Percentiles rank a stretch among this genome's conserved stretches.
phyloP scores from a whole-genome alignment of 257 asterid genomes.

The Ballota nigra region DNA sequence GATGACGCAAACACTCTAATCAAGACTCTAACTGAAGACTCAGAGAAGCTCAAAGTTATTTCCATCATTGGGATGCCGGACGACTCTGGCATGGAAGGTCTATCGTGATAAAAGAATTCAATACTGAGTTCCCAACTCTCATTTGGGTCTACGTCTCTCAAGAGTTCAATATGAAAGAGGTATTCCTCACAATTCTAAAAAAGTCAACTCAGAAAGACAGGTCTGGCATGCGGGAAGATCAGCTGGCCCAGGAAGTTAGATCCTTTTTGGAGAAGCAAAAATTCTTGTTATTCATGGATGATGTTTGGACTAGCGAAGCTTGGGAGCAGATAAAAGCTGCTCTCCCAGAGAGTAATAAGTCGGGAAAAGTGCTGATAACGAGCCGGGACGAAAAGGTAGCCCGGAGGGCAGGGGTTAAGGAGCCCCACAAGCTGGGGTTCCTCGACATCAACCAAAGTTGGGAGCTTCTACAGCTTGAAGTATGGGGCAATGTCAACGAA shows the following conservation, averaged over 20 bases:
- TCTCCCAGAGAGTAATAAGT: slow-evolving; percentile 27
- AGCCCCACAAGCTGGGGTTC: slow-evolving; percentile 35
- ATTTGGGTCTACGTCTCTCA: slow-evolving; percentile 32
- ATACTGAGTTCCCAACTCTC: slow-evolving; percentile 12
- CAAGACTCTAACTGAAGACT: neutral
- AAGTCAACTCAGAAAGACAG: neutral
- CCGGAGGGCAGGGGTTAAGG: neutral
- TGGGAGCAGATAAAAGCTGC: slow-evolving; percentile 26
- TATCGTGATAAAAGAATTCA: neutral
- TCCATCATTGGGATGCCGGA: slow-evolving; percentile 39
- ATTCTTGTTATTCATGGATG: slow-evolving; percentile 48
- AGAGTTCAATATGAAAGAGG: slow-evolving; percentile 1
- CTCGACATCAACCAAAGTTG: slow-evolving; percentile 29
- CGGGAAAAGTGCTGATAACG: slow-evolving; percentile 44
- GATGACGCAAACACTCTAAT: slow-evolving; percentile 3
- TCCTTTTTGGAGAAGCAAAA: slow-evolving; percentile 12
- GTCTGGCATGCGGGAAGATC: neutral
- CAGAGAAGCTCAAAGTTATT: slow-evolving; percentile 11
- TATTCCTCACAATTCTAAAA: slow-evolving; percentile 17
- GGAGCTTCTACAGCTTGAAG: slow-evolving; percentile 40
- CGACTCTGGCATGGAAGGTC: slow-evolving; percentile 33
- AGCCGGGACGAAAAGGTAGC: slow-evolving; percentile 33
- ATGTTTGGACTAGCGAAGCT: slow-evolving; percentile 40
- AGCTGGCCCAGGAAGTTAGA: slow-evolving; percentile 7
- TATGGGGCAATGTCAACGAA: slow-evolving; percentile 11